phyloP scores from a whole-genome alignment of 139 green algal species.

The Coccomyxa sp. region DNA sequence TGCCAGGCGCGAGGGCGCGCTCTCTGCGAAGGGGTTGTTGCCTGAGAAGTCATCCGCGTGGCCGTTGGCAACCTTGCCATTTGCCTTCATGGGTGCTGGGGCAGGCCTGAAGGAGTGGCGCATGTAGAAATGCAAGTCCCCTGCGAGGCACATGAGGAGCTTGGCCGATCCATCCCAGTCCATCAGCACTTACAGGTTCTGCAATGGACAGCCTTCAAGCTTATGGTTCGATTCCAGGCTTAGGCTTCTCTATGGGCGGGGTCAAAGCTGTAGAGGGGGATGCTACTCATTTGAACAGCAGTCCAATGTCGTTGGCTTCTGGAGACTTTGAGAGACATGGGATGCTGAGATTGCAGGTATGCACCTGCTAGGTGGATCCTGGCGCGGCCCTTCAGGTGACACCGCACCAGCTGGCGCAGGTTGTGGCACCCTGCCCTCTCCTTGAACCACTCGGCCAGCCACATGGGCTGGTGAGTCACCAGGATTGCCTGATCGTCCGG shows the following conservation, averaged over 20 bases:
- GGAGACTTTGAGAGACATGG: background rate
- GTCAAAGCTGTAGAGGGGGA: background rate
- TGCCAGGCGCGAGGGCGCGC: background rate
- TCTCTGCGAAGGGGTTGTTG: slow-evolving; percentile 14
- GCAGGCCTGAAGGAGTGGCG: slow-evolving; percentile 56
- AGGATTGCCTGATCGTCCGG: slow-evolving; percentile 72
- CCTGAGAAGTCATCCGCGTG: background rate
- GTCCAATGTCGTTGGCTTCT: too few species aligned
- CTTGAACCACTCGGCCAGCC: slow-evolving; percentile 80
- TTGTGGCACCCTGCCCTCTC: slow-evolving; percentile 44
- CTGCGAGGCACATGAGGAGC: slow-evolving; percentile 24
- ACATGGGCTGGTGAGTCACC: slow-evolving; percentile 83
- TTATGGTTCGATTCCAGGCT: background rate
- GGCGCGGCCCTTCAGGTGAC: slow-evolving; percentile 65
- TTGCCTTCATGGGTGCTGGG: background rate
- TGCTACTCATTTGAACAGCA: background rate
- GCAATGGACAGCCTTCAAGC: background rate
- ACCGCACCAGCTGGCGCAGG: slow-evolving; percentile 75
- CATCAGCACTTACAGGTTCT: background rate
- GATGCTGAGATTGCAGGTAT: background rate
- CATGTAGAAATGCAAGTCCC: slow-evolving; percentile 93
- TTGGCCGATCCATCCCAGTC: too few species aligned
- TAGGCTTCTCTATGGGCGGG: background rate
- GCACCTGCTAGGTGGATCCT: slow-evolving; percentile 66
- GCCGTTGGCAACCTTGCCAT: too few species aligned